These are phyloP conservation scores for Microcyclospora pomicola DNA, from an alignment of 2,329 filamentous ascomycete species.

Conservation along the genomic window DNA sequence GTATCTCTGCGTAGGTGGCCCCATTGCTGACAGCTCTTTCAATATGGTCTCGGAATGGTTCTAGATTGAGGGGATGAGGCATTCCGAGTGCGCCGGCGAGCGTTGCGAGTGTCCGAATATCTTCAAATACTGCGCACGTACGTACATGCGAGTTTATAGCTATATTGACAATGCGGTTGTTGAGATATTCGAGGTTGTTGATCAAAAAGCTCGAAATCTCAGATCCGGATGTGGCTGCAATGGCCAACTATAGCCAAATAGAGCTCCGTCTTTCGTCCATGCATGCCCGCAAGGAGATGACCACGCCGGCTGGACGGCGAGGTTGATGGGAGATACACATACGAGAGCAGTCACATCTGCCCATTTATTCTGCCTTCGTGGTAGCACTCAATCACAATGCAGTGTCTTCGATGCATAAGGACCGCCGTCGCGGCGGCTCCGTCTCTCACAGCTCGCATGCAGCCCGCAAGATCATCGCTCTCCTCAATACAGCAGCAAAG, in stretches of 20 bases:
- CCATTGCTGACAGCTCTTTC: too few relatives aligned
- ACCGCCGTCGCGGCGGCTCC: neutral
- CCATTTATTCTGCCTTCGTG: neutral
- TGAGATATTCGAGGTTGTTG: neutral
- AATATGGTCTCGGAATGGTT: too few relatives aligned
- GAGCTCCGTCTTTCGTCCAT: neutral
- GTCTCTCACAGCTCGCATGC: neutral
- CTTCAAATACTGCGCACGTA: neutral
- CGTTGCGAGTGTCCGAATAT: neutral
- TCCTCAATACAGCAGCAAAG: neutral
- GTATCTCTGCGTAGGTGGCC: neutral
- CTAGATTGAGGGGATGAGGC: neutral
- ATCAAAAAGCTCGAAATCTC: neutral
- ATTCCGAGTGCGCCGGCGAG: neutral
- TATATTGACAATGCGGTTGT: too few relatives aligned
- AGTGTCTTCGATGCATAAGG: conserved; percentile 1
- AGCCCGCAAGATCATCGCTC: neutral
- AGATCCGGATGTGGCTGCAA: too few relatives aligned
- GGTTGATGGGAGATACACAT: too few relatives aligned
- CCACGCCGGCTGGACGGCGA: neutral
- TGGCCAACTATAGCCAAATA: neutral
- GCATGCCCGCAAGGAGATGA: neutral
- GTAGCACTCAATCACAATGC: neutral
- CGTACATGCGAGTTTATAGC: neutral
- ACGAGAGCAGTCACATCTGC: neutral